A percentile compares a stretch with the other conserved stretches of the same genome.
These are phyloP conservation scores for Groenewaldozyma auringiensis DNA, from an alignment of 1,139 yeast species.

Conservation along the genomic window DNA sequence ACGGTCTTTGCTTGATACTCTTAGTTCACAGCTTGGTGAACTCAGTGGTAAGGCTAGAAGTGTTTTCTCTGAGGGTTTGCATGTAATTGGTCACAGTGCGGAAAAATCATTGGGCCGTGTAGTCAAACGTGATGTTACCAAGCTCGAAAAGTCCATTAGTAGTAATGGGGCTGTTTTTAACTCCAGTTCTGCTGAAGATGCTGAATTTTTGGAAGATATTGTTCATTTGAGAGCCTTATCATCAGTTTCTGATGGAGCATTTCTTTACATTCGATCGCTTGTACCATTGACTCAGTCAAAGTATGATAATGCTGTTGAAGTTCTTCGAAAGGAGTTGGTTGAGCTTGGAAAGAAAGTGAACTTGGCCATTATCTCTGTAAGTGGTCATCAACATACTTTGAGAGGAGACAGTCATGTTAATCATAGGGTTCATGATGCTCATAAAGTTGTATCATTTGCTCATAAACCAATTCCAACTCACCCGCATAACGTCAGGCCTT, in stretches of 20 bases:
- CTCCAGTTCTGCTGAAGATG: not conserved
- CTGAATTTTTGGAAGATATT: not conserved
- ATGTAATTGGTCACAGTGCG: slow-evolving; percentile 1
- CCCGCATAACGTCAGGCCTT: slow-evolving; percentile 1
- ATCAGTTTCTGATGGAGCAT: not conserved
- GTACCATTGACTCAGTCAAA: not conserved
- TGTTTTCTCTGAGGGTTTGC: not conserved
- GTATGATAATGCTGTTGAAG: not conserved
- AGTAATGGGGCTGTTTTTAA: not conserved
- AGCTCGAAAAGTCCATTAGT: not conserved
- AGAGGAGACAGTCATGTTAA: not conserved
- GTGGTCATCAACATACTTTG: not conserved
- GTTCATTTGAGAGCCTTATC: not conserved
- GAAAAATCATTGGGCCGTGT: not conserved
- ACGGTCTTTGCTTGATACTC: not conserved
- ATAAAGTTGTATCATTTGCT: not conserved
- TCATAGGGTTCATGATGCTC: not conserved
- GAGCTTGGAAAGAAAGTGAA: not conserved
- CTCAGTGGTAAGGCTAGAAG: not conserved
- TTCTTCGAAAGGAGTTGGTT: not conserved
- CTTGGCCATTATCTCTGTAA: slow-evolving; percentile 1
- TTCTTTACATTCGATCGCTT: not conserved
- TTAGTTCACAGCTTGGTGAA: not conserved
- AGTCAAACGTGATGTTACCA: not conserved
- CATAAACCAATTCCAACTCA: not conserved